These are phyloP conservation scores for Psilocybe azurescens DNA, from an alignment of 768 basidiomycete species.

Conservation along the genomic window DNA sequence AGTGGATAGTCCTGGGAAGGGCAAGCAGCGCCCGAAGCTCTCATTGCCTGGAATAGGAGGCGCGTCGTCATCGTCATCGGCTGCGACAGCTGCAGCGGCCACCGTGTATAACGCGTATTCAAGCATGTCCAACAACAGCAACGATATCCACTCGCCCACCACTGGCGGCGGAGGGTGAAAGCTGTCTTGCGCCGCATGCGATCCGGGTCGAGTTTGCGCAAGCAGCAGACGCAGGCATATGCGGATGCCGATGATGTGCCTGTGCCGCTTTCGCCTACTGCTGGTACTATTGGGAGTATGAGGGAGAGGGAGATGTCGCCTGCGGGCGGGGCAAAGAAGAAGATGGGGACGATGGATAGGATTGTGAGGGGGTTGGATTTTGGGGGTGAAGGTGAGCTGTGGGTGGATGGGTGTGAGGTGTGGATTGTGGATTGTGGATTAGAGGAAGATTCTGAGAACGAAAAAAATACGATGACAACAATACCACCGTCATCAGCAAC, in stretches of 20 bases:
- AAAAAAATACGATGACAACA: too few relatives aligned
- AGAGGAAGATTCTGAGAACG: too few relatives aligned
- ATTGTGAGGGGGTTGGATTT: not conserved
- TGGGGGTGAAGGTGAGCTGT: not conserved
- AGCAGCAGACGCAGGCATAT: slow-evolving; percentile 7
- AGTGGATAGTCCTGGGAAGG: not conserved
- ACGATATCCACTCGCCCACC: not conserved
- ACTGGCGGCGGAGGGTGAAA: not conserved
- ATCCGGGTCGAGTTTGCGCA: slow-evolving; percentile 38
- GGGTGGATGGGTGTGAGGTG: not conserved
- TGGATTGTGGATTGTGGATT: too few relatives aligned
- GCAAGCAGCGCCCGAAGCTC: slow-evolving; percentile 33
- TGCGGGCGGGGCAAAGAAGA: slow-evolving; percentile 28
- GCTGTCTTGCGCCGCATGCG: slow-evolving; percentile 36
- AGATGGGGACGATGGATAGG: slow-evolving; percentile 26
- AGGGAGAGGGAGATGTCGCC: not conserved
- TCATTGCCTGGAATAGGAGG: slow-evolving; percentile 21
- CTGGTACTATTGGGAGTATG: not conserved
- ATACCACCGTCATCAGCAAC: too few relatives aligned
- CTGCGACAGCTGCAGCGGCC: not conserved
- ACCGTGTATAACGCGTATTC: not conserved
- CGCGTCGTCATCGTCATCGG: not conserved
- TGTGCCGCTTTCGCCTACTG: not conserved
- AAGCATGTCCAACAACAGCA: not conserved
- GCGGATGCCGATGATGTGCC: not conserved